Percentiles rank a stretch among this genome's conserved stretches.
These are phyloP conservation scores for Xylona heveae DNA, from an alignment of 495 filamentous ascomycete genomes.

Conservation along the genomic window DNA sequence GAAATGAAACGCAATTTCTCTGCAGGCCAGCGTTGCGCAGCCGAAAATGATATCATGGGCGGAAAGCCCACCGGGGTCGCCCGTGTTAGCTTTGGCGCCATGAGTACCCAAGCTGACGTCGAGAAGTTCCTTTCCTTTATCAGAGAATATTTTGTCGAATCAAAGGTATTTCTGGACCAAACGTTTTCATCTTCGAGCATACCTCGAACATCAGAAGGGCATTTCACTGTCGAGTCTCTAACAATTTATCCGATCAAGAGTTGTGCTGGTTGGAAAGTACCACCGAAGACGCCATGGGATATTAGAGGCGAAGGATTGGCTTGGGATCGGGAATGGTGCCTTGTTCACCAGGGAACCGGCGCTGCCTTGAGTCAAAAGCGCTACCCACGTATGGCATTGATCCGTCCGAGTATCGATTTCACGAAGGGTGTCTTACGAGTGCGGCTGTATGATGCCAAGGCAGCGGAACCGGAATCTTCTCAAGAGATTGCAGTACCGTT, in stretches of 20 bases:
- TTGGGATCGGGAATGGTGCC: conserved; percentile 90
- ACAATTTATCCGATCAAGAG: conserved; percentile 62
- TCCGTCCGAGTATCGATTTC: conserved; percentile 50
- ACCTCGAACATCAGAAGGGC: too few relatives aligned
- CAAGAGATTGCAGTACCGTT: conserved; percentile 39
- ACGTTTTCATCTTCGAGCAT: too few relatives aligned
- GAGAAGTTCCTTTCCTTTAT: conserved; percentile 35
- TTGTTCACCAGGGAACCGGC: conserved; percentile 65
- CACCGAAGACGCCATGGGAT: conserved; percentile 43
- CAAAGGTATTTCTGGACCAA: neutral
- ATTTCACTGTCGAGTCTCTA: conserved; percentile 16
- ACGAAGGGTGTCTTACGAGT: conserved; percentile 30
- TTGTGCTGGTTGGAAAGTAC: conserved; percentile 59
- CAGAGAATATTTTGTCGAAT: conserved; percentile 23
- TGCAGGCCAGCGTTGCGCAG: conserved; percentile 40
- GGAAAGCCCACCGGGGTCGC: conserved; percentile 42
- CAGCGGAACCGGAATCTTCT: conserved; percentile 7
- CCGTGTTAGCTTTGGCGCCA: conserved; percentile 46
- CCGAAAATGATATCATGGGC: conserved; percentile 26
- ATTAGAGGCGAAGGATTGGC: conserved; percentile 56
- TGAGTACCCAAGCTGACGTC: conserved; percentile 42
- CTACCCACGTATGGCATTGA: conserved; percentile 63
- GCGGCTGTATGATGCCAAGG: conserved; percentile 9
- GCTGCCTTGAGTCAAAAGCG: conserved; percentile 63
- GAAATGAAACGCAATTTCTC: conserved; percentile 39